Evolutionary conservation across 2,329 filamentous ascomycete genomes (phyloP).

Genomic region (Lachnellula subtilissima): DNA sequence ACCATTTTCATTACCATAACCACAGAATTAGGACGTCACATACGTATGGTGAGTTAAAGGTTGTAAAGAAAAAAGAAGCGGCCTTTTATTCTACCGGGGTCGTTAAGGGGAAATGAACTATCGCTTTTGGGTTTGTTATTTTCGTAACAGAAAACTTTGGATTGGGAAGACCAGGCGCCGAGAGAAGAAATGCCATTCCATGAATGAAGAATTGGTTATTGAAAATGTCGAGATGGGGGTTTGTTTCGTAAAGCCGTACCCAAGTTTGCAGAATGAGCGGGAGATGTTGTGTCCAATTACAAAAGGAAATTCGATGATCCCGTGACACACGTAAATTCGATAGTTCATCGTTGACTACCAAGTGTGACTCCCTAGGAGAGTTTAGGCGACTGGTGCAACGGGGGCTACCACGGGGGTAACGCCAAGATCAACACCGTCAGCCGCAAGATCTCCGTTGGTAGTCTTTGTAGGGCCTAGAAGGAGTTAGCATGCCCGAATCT

Average conservation of each 20-base stretch:
- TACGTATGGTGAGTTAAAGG: slow-evolving; percentile 22
- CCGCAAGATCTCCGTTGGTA: slow-evolving; percentile 44
- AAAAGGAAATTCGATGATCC: slow-evolving; percentile 29
- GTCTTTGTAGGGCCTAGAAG: slow-evolving; percentile 65
- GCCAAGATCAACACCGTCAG: slow-evolving; percentile 24
- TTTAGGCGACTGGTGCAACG: slow-evolving; percentile 42
- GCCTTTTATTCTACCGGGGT: slow-evolving; percentile 29
- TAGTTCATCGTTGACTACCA: slow-evolving; percentile 32
- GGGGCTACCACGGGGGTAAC: slow-evolving; percentile 37
- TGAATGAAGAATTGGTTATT: slow-evolving; percentile 12
- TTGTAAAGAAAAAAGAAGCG: slow-evolving; percentile 16
- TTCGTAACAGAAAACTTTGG: slow-evolving; percentile 20
- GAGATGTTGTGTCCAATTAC: neutral
- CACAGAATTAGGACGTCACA: slow-evolving; percentile 27
- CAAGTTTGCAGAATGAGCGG: slow-evolving; percentile 24
- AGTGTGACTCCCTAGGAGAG: slow-evolving; percentile 21
- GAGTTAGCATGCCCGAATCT: slow-evolving; percentile 1
- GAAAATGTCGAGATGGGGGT: slow-evolving; percentile 9
- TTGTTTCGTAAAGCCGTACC: slow-evolving; percentile 27
- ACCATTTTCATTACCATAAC: slow-evolving; percentile 11
- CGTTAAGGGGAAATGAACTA: slow-evolving; percentile 28
- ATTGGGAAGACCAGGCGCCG: slow-evolving; percentile 31
- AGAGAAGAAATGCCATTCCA: slow-evolving; percentile 25
- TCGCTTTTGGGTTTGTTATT: slow-evolving; percentile 28
- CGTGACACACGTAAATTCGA: slow-evolving; percentile 21